phyloP scores from a whole-genome alignment of 2,329 filamentous ascomycete genomes.

The Karstenula rhodostoma region DNA sequence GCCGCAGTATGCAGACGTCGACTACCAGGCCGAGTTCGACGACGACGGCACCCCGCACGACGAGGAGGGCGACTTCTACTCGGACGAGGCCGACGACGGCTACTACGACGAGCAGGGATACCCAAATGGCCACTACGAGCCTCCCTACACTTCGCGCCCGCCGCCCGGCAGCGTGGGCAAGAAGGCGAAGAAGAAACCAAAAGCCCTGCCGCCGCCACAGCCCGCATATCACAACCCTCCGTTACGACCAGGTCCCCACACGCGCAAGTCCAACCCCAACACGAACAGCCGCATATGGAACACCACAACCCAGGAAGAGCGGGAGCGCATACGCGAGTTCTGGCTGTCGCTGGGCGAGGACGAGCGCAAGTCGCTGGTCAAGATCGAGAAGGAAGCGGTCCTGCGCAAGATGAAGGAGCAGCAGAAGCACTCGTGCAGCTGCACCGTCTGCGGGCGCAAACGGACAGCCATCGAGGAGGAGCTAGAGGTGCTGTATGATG shows the following conservation, averaged over 20 bases:
- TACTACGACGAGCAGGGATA: slow-evolving; percentile 44
- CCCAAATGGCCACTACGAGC: slow-evolving; percentile 42
- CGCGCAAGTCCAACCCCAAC: slow-evolving; percentile 49
- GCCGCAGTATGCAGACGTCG: slow-evolving; percentile 54
- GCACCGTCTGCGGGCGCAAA: slow-evolving; percentile 95
- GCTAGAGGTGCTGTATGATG: slow-evolving; percentile 95
- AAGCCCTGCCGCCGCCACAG: slow-evolving; percentile 55
- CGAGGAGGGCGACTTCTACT: slow-evolving; percentile 49
- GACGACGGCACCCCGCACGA: slow-evolving; percentile 52
- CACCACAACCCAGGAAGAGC: slow-evolving; percentile 90
- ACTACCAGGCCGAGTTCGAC: slow-evolving; percentile 52
- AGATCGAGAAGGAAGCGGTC: slow-evolving; percentile 98
- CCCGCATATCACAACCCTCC: slow-evolving; percentile 40
- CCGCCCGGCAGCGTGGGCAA: slow-evolving; percentile 34
- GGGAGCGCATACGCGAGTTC: slow-evolving; percentile 97
- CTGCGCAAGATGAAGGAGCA: slow-evolving; percentile 99
- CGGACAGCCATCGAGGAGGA: slow-evolving; percentile 98
- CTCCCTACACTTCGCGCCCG: slow-evolving; percentile 34
- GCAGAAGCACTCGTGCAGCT: slow-evolving; percentile 98
- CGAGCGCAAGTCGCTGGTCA: slow-evolving; percentile 92
- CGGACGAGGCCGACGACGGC: slow-evolving; percentile 46
- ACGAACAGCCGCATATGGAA: slow-evolving; percentile 95
- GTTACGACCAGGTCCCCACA: slow-evolving; percentile 47
- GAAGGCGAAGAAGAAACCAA: slow-evolving; percentile 76
- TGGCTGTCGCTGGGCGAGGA: slow-evolving; percentile 95